Evolutionary conservation across 371 early-diverging fungal genomes (phyloP), one percentile per base, ranked within the genome.

Genomic region (Mucor ambiguus): DNA sequence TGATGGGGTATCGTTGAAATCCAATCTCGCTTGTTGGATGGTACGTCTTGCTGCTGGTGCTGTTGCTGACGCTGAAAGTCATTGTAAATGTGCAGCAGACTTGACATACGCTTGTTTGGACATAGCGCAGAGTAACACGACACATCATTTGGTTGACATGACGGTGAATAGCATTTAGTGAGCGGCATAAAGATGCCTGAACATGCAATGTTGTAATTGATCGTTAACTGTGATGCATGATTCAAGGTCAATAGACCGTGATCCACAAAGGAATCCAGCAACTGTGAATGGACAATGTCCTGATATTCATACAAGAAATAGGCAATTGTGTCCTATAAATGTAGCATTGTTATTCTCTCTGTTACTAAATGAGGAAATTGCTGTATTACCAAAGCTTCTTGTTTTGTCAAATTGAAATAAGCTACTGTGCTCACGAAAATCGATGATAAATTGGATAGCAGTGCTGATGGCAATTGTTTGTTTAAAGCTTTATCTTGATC

Each of bases 91-190:
- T 48, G 64, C 22, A 71, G 46, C 12, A 44, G 60, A 54, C 61
- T 33, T 32, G 65, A 58, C 16, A 61, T 52, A 20, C 52, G 60
- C 44, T 64, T 71, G 61, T 71, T 67, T 49, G 80, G 77, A 49
- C 80, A 80, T 2, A 75, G 44, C 18, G 77, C 60, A 11, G 80
- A 72, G 55, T 80, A 77, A 44, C 80, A 80, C 1, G 61, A 59
- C 9, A 22, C 0, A n/a, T 63, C 56, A 9, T 55, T 66, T 6
- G 60, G 24, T 22, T 68, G 61, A 46, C 80, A 77, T 1, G 67
- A 54, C 14, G 72, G 70, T 24, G 80, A 71, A 41, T 80, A 80
- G 41, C 77, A 80, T n/a, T 38, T 43, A 1, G 80, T 70, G 7
- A 77, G 59, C 30, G 71, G 71, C 33, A 63, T 58, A 38, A 80